phyloP scores from a whole-genome alignment of 306 rosid genomes.

The Lathyrus tuberosus region DNA sequence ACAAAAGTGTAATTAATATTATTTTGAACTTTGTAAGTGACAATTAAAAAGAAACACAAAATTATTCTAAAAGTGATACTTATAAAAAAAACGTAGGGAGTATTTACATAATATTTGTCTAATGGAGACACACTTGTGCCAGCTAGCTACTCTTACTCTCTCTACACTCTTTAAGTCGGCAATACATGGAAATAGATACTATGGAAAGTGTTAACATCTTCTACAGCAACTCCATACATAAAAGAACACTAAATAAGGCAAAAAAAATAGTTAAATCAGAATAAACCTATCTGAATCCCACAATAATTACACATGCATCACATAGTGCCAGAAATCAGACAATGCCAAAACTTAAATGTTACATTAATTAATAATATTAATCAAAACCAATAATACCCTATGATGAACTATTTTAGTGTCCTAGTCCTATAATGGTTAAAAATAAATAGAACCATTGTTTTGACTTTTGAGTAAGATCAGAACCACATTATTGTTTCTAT shows the following conservation, averaged over 20 bases:
- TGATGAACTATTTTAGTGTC: neutral
- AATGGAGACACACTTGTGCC: slow-evolving; percentile 40
- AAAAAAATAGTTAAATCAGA: slow-evolving; percentile 16
- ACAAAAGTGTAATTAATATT: too few species aligned
- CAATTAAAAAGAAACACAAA: too few species aligned
- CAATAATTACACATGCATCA: slow-evolving; percentile 42
- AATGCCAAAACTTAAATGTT: slow-evolving; percentile 28
- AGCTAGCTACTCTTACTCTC: neutral
- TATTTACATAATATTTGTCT: too few species aligned
- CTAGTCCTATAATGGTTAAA: neutral
- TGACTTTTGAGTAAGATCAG: slow-evolving; percentile 1
- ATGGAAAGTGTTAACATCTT: neutral
- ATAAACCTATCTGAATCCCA: slow-evolving; percentile 22
- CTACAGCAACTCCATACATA: slow-evolving; percentile 23
- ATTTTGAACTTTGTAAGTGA: too few species aligned
- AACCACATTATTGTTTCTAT: too few species aligned
- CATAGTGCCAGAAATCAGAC: slow-evolving; percentile 14
- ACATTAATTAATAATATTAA: neutral
- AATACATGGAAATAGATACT: slow-evolving; percentile 12
- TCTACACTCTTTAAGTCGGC: slow-evolving; percentile 7
- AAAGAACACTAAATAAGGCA: slow-evolving; percentile 33
- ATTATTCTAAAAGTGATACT: too few species aligned
- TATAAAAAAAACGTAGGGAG: too few species aligned
- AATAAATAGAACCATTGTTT: neutral
- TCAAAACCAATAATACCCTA: slow-evolving; percentile 2